Evolutionary conservation across 805 yeast genomes (phyloP).

Genomic region (Candida qinlingensis): DNA sequence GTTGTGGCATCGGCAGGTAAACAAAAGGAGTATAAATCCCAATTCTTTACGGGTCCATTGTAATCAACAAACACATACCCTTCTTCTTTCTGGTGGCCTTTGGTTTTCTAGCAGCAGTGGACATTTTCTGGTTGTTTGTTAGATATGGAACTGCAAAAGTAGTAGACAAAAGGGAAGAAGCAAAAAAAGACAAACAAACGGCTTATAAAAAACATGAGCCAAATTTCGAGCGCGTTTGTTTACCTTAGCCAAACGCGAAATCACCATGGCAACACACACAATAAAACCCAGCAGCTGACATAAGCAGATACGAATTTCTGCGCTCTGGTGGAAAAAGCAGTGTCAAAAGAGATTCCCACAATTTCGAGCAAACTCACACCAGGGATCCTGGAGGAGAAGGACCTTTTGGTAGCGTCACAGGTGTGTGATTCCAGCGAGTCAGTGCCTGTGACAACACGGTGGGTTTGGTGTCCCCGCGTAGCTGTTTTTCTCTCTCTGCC

Average conservation of each 20-base stretch:
- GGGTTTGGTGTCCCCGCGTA: too few species aligned
- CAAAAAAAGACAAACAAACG: slow-evolving; percentile 3
- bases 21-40: background rate
- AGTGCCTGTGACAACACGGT: too few species aligned
- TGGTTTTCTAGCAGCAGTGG: slow-evolving; percentile 33
- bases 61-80: slow-evolving; percentile 16
- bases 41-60: too few species aligned
- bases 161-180: slow-evolving; percentile 2
- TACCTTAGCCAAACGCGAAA: background rate
- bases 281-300: too few species aligned
- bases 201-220: background rate
- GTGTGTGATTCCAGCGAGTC: too few species aligned
- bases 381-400: too few species aligned
- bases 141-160: background rate
- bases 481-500: too few species aligned
- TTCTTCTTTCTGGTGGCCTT: slow-evolving; percentile 42
- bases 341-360: background rate
- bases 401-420: too few species aligned
- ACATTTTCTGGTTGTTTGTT: slow-evolving; percentile 25
- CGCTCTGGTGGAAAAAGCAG: background rate
- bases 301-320: too few species aligned
- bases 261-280: background rate
- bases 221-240: slow-evolving; percentile 3
- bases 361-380: background rate
- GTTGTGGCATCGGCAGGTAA: background rate